Evolutionary conservation across 352 stramenopile species (phyloP).

Genomic region (Pythium vanterpoolii): DNA sequence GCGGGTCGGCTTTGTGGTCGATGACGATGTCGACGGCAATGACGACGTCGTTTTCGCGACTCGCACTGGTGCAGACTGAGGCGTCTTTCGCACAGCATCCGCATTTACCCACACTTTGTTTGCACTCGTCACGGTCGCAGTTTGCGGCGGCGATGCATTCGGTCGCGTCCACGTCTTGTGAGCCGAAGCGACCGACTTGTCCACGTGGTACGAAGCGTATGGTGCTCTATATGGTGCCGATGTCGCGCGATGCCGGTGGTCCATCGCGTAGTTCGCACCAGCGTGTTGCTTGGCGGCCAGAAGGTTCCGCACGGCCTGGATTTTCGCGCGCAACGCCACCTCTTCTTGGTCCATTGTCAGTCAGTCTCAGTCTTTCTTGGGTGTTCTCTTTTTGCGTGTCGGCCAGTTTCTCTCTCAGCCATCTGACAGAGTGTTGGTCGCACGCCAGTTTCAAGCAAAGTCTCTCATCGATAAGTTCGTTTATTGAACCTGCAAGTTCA

Average conservation of each 20-base stretch:
- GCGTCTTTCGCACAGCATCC: neutral
- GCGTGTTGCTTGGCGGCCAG: slow-evolving; percentile 42
- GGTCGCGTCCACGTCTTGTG: slow-evolving; percentile 50
- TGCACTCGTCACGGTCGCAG: slow-evolving; percentile 21
- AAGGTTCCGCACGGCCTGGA: slow-evolving; percentile 81
- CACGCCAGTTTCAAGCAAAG: slow-evolving; percentile 1
- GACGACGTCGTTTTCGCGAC: slow-evolving; percentile 26
- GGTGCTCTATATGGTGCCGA: neutral
- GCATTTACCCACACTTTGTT: slow-evolving; percentile 62
- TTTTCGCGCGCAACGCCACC: slow-evolving; percentile 70
- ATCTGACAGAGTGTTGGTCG: neutral
- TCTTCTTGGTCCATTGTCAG: slow-evolving; percentile 43
- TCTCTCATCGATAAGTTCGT: slow-evolving; percentile 10
- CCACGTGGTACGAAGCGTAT: slow-evolving; percentile 4
- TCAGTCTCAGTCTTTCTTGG: neutral
- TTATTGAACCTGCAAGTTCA: neutral
- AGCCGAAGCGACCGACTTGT: slow-evolving; percentile 15
- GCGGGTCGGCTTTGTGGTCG: neutral
- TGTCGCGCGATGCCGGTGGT: neutral
- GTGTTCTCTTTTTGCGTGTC: neutral
- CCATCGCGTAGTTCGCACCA: neutral
- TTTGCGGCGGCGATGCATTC: neutral
- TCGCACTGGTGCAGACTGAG: slow-evolving; percentile 24
- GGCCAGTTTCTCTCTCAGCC: slow-evolving; percentile 1
- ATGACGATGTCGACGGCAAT: neutral